Evolutionary conservation across 2,329 filamentous ascomycete species (phyloP), one percentile per base, ranked within the genome.

Genomic region (Chrysoporthe austroafricana): DNA sequence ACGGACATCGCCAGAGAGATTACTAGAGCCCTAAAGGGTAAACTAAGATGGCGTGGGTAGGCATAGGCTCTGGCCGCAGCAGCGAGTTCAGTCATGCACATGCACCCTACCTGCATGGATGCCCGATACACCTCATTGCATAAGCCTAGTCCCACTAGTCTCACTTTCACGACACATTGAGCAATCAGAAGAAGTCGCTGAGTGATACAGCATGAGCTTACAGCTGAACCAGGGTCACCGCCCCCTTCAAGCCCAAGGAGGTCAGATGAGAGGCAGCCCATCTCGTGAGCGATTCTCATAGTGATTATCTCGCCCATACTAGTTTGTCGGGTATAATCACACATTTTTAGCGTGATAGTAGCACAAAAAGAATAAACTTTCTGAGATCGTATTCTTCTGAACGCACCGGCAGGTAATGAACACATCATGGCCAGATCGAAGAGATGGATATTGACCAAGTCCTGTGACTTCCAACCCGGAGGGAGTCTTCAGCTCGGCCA

Each of bases 381-480:
- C n/a, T 7, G 11, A 9, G 4, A 13, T 50, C n/a, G 9, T 8
- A 50, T 21, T 21, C 1, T 21, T n/a, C 13, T 52, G 21, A 34
- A 5, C 50, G 4, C 21, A 32, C 2, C 21, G 11, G 26, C 4
- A 13, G 32, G 21, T 1, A 34, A 54, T 32, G 26, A 5, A 34
- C 13, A 2, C 4, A 54, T 6, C 13, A 54, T 54, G 50, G 26
- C 50, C 6, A 34, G 50, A 16, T 54, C 50, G 26, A 54, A 54
- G 13, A 54, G 50, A 26, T 54, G 50, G 50, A 54, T 54, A 21
- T 54, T 32, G 50, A 54, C 50, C 11, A 54, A 54, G 11, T 54
- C 50, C 4, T 34, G 21, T 18, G 50, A 54, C 50, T 54, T 14
- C 21, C 50, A 54, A 34, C 50, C 50, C 4, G 50, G 50, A 26